phyloP scores from a whole-genome alignment of 345 rosid genomes.

The Populus pruinosa region DNA sequence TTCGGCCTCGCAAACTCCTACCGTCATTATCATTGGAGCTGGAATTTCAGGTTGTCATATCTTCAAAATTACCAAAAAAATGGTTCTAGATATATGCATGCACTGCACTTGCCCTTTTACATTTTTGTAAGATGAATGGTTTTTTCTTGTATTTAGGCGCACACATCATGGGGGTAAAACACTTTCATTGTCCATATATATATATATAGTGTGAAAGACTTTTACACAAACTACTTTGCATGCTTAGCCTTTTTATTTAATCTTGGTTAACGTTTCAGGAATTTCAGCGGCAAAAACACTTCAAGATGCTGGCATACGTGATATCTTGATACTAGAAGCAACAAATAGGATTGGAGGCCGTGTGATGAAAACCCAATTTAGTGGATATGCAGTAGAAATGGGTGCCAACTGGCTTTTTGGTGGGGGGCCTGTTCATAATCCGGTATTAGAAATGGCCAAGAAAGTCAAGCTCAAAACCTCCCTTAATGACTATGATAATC shows the following conservation, averaged over 20 bases:
- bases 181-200: neutral
- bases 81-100: neutral
- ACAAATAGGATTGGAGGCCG: slow-evolving; percentile 25
- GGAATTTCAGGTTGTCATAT: slow-evolving; percentile 28
- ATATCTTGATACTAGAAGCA: slow-evolving; percentile 35
- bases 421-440: slow-evolving; percentile 25
- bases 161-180: neutral
- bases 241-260: neutral
- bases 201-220: neutral
- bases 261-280: slow-evolving; percentile 11
- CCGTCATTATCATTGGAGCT: slow-evolving; percentile 32
- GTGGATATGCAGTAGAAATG: slow-evolving; percentile 18
- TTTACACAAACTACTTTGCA: neutral
- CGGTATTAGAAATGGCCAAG: slow-evolving; percentile 18
- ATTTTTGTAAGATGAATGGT: neutral
- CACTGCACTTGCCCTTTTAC: neutral
- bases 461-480: slow-evolving; percentile 24
- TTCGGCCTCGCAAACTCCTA: neutral
- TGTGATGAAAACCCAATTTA: slow-evolving; percentile 12
- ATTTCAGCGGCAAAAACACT: slow-evolving; percentile 32
- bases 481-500: slow-evolving; percentile 11
- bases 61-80: neutral
- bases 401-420: slow-evolving; percentile 27
- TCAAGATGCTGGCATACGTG: slow-evolving; percentile 21
- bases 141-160: neutral